Conservation (phyloP, 2,329 filamentous ascomycete genomes). For the Clonostachys byssicola region DNA sequence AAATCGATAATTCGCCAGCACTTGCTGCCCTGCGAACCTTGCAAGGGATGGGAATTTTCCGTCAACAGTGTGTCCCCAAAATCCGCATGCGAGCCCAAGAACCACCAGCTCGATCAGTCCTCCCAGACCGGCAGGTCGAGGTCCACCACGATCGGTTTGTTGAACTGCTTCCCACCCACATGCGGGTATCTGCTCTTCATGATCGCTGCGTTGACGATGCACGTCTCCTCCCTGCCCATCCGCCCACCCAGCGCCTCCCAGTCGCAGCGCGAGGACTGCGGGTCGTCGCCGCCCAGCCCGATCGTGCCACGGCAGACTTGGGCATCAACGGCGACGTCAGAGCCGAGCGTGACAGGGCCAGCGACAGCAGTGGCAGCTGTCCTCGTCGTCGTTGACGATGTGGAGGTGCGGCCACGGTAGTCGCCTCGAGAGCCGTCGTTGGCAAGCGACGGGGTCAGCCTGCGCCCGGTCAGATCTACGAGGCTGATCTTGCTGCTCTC, state of each 20-base stretch:
- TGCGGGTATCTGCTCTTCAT: constrained; percentile 66
- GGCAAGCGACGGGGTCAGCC: constrained; percentile 30
- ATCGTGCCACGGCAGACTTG: constrained; percentile 13
- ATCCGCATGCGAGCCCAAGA: background rate
- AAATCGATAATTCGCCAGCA: too few relatives aligned
- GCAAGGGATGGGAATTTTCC: too few relatives aligned
- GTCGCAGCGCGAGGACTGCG: constrained; percentile 34
- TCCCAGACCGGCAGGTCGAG: constrained; percentile 60
- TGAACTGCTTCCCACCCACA: constrained; percentile 55
- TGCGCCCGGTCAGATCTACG: constrained; percentile 52
- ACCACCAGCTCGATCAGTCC: constrained; percentile 6
- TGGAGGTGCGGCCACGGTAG: background rate
- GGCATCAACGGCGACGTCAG: constrained; percentile 6
- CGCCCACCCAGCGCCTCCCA: constrained; percentile 30
- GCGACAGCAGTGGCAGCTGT: background rate
- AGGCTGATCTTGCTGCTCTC: constrained; percentile 55
- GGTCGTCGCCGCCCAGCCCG: constrained; percentile 32
- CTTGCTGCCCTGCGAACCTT: too few relatives aligned
- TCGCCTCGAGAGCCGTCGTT: constrained; percentile 36
- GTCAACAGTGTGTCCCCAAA: too few relatives aligned
- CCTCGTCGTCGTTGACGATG: constrained; percentile 1
- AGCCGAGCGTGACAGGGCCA: constrained; percentile 4
- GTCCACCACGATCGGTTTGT: constrained; percentile 83
- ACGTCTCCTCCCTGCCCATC: constrained; percentile 60
- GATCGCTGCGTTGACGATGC: constrained; percentile 75